Percentiles rank a stretch among this genome's conserved stretches.
Evolutionary conservation across 2,329 filamentous ascomycete species (phyloP).

Genomic region (Talaromyces sp.): DNA sequence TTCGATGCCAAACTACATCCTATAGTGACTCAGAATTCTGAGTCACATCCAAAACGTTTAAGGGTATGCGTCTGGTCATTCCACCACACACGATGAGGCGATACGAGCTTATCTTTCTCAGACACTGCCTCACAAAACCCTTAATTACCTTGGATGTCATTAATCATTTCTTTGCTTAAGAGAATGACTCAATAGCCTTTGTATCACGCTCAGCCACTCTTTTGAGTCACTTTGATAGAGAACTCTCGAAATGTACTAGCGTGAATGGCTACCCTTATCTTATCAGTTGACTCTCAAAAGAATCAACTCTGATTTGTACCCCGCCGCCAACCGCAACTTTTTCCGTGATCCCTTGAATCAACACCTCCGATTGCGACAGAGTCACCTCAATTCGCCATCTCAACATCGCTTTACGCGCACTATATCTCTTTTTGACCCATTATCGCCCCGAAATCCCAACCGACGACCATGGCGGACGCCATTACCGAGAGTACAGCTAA

Average conservation of each 20-base stretch:
- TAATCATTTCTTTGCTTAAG: too few relatives aligned
- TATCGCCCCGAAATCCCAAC: background rate
- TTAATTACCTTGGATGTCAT: too few relatives aligned
- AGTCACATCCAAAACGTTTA: too few relatives aligned
- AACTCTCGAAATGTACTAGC: background rate
- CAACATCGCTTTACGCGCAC: background rate
- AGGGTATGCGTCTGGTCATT: too few relatives aligned
- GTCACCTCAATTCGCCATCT: background rate
- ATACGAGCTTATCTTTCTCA: too few relatives aligned
- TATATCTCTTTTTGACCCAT: background rate
- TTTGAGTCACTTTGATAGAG: background rate
- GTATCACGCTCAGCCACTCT: background rate
- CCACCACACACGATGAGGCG: too few relatives aligned
- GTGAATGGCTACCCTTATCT: background rate
- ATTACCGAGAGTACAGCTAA: constrained; percentile 48
- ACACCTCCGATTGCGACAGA: background rate
- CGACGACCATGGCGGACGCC: constrained; percentile 18
- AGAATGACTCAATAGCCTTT: background rate
- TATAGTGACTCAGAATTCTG: too few relatives aligned
- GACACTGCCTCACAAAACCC: too few relatives aligned
- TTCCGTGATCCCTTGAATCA: constrained; percentile 4
- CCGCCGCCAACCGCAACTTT: background rate
- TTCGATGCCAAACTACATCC: too few relatives aligned
- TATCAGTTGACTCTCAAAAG: constrained; percentile 11
- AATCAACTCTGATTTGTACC: background rate